Conservation (phyloP, 352 stramenopile species). For the Globisporangium nunn region DNA sequence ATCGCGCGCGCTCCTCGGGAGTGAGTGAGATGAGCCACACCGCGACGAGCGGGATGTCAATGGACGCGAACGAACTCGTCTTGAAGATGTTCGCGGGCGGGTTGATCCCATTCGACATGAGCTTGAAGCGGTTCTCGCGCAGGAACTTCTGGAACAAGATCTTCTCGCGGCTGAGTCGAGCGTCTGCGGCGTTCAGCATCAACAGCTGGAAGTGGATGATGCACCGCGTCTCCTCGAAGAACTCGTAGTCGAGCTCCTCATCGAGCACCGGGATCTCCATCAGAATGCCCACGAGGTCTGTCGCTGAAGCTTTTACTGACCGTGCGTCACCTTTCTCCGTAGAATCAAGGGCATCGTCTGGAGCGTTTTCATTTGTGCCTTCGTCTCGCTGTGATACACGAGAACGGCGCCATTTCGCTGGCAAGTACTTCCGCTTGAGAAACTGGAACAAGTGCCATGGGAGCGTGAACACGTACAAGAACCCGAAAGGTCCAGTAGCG, state of each 20-base stretch:
- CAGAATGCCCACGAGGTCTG: constrained; percentile 59
- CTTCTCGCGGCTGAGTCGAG: constrained; percentile 81
- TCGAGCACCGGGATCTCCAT: constrained; percentile 64
- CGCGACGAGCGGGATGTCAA: constrained; percentile 86
- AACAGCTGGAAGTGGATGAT: constrained; percentile 91
- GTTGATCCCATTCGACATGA: constrained; percentile 90
- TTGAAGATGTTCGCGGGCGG: constrained; percentile 88
- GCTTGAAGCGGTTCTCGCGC: constrained; percentile 91
- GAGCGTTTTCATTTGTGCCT: background rate
- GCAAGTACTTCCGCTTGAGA: constrained; percentile 46
- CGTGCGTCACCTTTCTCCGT: constrained; percentile 5
- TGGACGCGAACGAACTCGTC: constrained; percentile 81
- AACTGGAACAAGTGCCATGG: constrained; percentile 34
- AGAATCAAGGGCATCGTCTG: constrained; percentile 5
- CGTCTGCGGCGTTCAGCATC: constrained; percentile 83
- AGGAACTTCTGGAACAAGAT: constrained; percentile 93
- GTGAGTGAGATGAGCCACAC: constrained; percentile 87
- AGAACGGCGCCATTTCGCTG: constrained; percentile 12
- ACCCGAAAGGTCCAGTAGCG: constrained; percentile 54
- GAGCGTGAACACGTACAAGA: constrained; percentile 53
- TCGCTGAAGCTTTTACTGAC: background rate
- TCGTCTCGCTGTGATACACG: background rate
- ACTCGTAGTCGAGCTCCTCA: constrained; percentile 65
- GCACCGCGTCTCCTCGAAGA: constrained; percentile 86
- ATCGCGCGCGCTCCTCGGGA: constrained; percentile 75